Base-by-base conservation (phyloP, 1,139 yeast species). In the Nakaseomyces sp. region DNA sequence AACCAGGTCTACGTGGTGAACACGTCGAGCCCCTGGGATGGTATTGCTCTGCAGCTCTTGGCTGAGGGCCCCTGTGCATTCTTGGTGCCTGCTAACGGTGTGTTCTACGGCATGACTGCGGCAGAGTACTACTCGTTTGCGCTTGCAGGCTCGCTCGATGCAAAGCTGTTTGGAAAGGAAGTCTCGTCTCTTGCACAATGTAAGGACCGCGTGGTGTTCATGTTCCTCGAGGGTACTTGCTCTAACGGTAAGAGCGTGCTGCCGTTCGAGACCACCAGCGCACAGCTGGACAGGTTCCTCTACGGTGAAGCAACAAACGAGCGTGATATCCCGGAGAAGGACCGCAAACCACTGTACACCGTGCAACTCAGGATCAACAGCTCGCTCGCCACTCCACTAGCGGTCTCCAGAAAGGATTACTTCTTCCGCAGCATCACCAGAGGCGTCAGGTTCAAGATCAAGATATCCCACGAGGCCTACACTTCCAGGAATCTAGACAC, bases 151-250 rank as follows among this genome's bases (percentile, higher is more conserved):
- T 53, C 58, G 1, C 37, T 55, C 17, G 45, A 51, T 36, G 49
- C 45, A 5, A 43, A 43, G 25, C 40, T 36, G 29, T 55, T 41
- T 41, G 58, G 56, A 10, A 46, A 44, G 28, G 50, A 48, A 37
- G 36, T 50, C 7, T 38, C 44, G 18, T 45, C 37, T 20, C 19
- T 45, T 4, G 41, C 26, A 7, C 44, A 44, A 16, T 56, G 66
- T 15, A 58, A 60, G 25, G 57, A 60, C 12, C 68, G 69, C 40
- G 62, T 69, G n/a, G 68, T 73, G 2, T 75, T 69, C 47, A 55
- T 79, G 39, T 72, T 81, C 42, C 66, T 77, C 17, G 93, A 83
- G 56, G 88, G 88, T 0, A 79, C 88, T 0, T 69, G 86, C 0
- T 74, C 86, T 1, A 82, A 81, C 56, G 82, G 82, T 45, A 76